phyloP scores from a whole-genome alignment of 176 grass and related monocot genomes.

The Triticum monococcum region DNA sequence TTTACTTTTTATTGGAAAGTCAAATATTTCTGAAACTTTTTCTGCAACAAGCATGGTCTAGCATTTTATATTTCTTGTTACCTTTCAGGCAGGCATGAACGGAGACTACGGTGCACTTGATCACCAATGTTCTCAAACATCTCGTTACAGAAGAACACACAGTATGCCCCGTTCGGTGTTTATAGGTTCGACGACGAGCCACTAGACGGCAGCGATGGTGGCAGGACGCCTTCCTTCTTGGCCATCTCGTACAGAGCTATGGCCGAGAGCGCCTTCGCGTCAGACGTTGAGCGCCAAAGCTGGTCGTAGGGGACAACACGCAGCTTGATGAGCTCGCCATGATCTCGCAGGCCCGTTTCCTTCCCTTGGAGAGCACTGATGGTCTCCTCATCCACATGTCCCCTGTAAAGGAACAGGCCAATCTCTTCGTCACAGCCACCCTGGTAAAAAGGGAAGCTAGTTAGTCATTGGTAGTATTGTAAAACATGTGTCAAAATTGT shows the following conservation, averaged over 20 bases:
- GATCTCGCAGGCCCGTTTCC: constrained; percentile 74
- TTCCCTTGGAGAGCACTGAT: constrained; percentile 71
- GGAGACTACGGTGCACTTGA: background rate
- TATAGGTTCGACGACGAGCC: background rate
- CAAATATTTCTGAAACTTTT: too few species aligned
- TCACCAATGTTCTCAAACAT: background rate
- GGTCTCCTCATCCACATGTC: constrained; percentile 46
- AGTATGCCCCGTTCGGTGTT: background rate
- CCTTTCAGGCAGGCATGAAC: background rate
- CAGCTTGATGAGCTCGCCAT: constrained; percentile 89
- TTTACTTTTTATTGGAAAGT: too few species aligned
- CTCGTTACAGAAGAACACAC: background rate
- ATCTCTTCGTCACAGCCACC: constrained; percentile 90
- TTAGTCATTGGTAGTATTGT: background rate
- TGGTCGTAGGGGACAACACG: constrained; percentile 56
- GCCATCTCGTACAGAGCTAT: constrained; percentile 95
- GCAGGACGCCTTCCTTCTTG: constrained; percentile 64
- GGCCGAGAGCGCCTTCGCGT: constrained; percentile 68
- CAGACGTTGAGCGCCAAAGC: constrained; percentile 65
- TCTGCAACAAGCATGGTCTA: too few species aligned
- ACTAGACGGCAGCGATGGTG: background rate
- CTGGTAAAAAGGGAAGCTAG: constrained; percentile 15
- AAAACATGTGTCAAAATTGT: background rate
- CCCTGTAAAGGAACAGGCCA: constrained; percentile 66
- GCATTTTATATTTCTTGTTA: background rate